Conservation (phyloP, 345 rosid genomes). For the Syzygium oleosum region DNA sequence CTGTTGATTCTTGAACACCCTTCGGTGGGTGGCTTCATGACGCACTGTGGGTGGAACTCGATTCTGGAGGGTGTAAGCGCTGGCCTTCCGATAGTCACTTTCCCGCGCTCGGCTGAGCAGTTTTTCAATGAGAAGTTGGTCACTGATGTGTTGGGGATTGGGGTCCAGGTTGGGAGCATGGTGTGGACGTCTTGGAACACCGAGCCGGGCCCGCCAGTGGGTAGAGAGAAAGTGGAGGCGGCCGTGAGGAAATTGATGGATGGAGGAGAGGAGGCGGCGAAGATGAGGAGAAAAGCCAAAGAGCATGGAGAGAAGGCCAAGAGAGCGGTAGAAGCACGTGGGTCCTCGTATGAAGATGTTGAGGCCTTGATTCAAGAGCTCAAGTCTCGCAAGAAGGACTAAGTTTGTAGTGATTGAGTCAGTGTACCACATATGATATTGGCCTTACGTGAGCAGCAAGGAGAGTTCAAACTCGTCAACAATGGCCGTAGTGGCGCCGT, state of each 20-base stretch:
- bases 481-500: too few species aligned
- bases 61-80: conserved; percentile 21
- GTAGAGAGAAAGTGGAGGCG: conserved; percentile 13
- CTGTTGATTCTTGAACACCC: conserved; percentile 28
- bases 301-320: conserved; percentile 20
- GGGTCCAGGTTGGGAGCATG: conserved; percentile 21
- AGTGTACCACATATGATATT: too few species aligned
- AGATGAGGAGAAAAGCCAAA: conserved; percentile 23
- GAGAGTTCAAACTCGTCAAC: too few species aligned
- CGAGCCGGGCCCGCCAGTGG: conserved; percentile 9
- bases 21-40: conserved; percentile 34
- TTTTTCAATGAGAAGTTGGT: conserved; percentile 30
- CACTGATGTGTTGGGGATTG: conserved; percentile 16
- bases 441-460: too few species aligned
- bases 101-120: conserved; percentile 28
- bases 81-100: conserved; percentile 31
- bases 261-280: conserved; percentile 14
- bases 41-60: conserved; percentile 48
- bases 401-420: not conserved
- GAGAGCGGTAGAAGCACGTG: conserved; percentile 32
- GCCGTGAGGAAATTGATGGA: conserved; percentile 24
- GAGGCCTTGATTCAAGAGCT: conserved; percentile 21
- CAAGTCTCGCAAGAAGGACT: not conserved
- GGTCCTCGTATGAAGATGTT: conserved; percentile 24
- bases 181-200: conserved; percentile 11